Evolutionary conservation across 148 eudicot genomes (phyloP), one percentile per base, ranked within the genome.

Genomic region (Limonium bicolor): DNA sequence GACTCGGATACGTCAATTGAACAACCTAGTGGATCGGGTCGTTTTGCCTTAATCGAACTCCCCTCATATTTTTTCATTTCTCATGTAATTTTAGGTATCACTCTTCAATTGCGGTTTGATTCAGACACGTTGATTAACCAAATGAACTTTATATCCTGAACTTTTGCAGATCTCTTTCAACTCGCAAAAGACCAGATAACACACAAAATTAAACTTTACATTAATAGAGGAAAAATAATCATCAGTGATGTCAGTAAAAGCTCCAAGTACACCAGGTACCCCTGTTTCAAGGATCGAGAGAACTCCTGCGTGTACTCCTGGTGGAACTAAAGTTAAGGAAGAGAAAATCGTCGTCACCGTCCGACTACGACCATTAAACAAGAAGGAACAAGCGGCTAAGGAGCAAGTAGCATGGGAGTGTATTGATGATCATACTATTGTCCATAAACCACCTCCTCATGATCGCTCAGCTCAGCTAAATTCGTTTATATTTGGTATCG

Each of bases 281-380:
- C 96, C 94, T 4, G 58, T 53, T 46, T 68, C 94, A 17, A 78
- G 74, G 51, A 62, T 65, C 3, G 82, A 73, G 11, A 66, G 74
- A 55, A 77, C 86, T 16, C 92, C 83, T 12, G 67, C 67, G 35
- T 71, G 79, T 10, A 80, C 94, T 29, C 95, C 86, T 14, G 92
- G 94, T 31, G 94, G 84, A 3, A 49, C 71, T 3, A 74, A 57
- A 66, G 58, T 58, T 8, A 72, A 61, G 56, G 97, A 80, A 70
- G 97, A 83, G 58, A 88, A 84, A 41, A 88, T 83, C 14, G 81
- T 84, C 2, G 95, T 88, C 23, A 84, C 95, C 5, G 82, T 88
- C n/a, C 52, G 97, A 15, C 53, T 88, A 37, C 65, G 97, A 64
- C 97, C 95, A 25, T 53, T 88, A 40, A 88, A 72, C 54, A 77